phyloP scores from a whole-genome alignment of 2,329 filamentous ascomycete genomes.

The Alternaria brassicae region DNA sequence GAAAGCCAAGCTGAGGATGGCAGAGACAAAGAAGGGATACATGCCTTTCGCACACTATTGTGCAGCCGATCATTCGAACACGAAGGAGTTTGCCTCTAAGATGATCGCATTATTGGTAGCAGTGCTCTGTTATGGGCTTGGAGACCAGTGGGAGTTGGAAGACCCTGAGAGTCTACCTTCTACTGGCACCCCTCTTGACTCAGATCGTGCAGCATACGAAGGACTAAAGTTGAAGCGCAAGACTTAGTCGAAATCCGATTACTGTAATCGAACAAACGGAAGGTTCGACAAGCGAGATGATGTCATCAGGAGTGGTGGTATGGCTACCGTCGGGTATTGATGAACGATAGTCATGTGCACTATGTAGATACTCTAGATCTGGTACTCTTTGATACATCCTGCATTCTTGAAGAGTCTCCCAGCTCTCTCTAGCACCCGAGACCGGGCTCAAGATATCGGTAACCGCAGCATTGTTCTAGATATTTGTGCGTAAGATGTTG shows the following conservation, averaged over 20 bases:
- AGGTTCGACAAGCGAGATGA: too few relatives aligned
- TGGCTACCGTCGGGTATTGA: too few relatives aligned
- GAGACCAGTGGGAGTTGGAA: conserved; percentile 9
- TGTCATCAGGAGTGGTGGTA: too few relatives aligned
- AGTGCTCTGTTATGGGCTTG: not conserved
- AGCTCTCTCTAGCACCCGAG: not conserved
- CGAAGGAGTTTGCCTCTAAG: conserved; percentile 17
- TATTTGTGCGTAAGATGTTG: not conserved
- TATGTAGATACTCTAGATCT: too few relatives aligned
- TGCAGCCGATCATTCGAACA: conserved; percentile 8
- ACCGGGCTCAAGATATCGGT: not conserved
- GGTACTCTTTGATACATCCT: too few relatives aligned
- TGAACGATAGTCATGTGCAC: too few relatives aligned
- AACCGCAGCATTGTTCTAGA: not conserved
- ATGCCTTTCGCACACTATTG: conserved; percentile 20
- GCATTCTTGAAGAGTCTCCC: not conserved
- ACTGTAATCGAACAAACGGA: too few relatives aligned
- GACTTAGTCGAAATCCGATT: too few relatives aligned
- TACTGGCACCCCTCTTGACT: not conserved
- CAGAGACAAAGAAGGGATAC: conserved; percentile 4
- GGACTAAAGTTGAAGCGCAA: not conserved
- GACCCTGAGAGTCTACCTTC: not conserved
- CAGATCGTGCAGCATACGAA: too few relatives aligned
- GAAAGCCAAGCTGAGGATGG: not conserved
- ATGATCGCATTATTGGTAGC: conserved; percentile 9